Base-by-base conservation (phyloP, 176 grass and related monocot species). In the Aegilops tauschii region DNA sequence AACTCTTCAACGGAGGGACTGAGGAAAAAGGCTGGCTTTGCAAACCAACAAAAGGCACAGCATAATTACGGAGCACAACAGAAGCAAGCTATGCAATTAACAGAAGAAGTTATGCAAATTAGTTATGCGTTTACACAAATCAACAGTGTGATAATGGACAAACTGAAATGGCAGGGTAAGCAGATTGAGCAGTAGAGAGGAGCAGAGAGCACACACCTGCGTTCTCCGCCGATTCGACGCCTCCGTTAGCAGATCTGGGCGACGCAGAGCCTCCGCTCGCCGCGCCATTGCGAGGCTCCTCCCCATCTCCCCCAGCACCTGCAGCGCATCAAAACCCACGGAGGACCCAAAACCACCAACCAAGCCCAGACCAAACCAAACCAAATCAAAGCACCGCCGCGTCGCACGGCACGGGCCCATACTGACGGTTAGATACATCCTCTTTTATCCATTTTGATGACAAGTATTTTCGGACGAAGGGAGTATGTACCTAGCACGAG, bases 241-340 rank as follows among this genome's bases (percentile, higher is more conserved):
- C 64, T 64, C 30, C 90, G 42, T 36, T 59, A 78, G 64, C 78
- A 88, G 86, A 88, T 91, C 82, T 86, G 63, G 17, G 37, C 40
- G 40, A 42, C 30, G 77, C 50, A 7, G 62, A 61, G 37, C 61
- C 61, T 40, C 69, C 90, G 37, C 70, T 81, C 29, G 30, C 82
- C 76, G 80, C 47, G 81, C 9, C 27, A 49, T 71, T 39, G 1
- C 28, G 62, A 5, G 14, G 49, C 25, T 8, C 78, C 5, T 88
- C 86, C 42, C 18, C 59, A 49, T 44, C 36, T 11, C 45, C 73
- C 45, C 5, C 78, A 0, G 4, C 31, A 9, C 64, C 86, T 88
- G 25, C 69, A 71, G n/a, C 50, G 50, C 54, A 42, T 88, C 64
- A 85, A 9, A 79, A 84, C 12, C 39, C 34, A 78, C 59, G 5